phyloP scores from a whole-genome alignment of 228 moss, liverwort and hornwort genomes.

The Sphagnum fallax region DNA sequence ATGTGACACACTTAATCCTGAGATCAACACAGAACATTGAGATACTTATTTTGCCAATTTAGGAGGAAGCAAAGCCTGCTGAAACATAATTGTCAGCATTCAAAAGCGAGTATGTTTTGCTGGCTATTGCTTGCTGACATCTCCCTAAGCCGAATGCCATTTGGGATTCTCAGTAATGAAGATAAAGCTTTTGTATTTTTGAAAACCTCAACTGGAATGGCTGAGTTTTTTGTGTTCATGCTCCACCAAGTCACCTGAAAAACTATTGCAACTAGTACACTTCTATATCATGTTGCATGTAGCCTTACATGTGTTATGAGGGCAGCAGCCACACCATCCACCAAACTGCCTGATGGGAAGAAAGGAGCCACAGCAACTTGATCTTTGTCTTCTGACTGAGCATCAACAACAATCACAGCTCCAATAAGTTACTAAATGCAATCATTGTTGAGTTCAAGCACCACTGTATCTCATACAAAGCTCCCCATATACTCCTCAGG shows the following conservation, averaged over 20 bases:
- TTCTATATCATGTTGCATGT: not conserved
- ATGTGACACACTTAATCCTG: not conserved
- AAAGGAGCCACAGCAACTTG: conserved; percentile 39
- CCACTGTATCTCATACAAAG: not conserved
- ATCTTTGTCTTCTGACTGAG: conserved; percentile 50
- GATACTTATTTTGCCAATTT: not conserved
- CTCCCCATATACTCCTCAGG: too few relatives aligned
- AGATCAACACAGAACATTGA: conserved; percentile 1
- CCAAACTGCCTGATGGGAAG: conserved; percentile 88
- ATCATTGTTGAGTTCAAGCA: not conserved
- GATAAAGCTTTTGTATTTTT: too few relatives aligned
- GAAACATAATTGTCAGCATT: too few relatives aligned
- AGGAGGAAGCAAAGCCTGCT: not conserved
- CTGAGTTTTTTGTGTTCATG: too few relatives aligned
- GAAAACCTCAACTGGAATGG: too few relatives aligned
- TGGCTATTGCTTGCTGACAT: not conserved
- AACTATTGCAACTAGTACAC: too few relatives aligned
- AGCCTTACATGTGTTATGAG: conserved; percentile 71
- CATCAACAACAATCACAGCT: not conserved
- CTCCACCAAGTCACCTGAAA: too few relatives aligned
- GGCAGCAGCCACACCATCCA: conserved; percentile 84
- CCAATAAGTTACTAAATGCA: not conserved
- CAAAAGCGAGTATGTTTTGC: not conserved
- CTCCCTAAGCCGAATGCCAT: too few relatives aligned
- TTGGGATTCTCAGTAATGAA: too few relatives aligned